Percentiles rank a stretch among this genome's conserved stretches.
phyloP scores from a whole-genome alignment of 345 rosid species.

The Linum trigynum region DNA sequence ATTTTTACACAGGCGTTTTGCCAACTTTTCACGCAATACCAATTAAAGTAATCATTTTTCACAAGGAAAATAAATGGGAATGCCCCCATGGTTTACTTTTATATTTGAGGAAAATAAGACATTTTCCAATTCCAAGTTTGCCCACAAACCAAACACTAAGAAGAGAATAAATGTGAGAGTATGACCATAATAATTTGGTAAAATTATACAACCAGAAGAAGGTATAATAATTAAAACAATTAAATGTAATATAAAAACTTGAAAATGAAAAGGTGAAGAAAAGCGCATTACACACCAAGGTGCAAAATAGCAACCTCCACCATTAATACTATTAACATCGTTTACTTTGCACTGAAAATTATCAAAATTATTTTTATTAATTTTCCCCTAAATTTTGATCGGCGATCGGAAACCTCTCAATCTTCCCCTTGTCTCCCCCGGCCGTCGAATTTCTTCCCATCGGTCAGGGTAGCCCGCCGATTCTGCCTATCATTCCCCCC shows the following conservation, averaged over 20 bases:
- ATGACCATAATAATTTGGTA: not conserved
- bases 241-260: not conserved
- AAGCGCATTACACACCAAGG: slow-evolving; percentile 22
- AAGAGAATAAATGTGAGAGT: not conserved
- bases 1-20: not conserved
- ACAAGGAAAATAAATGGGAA: not conserved
- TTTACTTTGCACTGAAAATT: slow-evolving; percentile 34
- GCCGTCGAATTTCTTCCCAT: slow-evolving; percentile 7
- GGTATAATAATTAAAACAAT: no score
- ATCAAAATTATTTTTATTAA: slow-evolving; percentile 14
- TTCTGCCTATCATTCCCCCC: not conserved
- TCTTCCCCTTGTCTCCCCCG: slow-evolving; percentile 27
- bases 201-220: no score
- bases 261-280: no score
- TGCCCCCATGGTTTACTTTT: not conserved
- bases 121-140: not conserved
- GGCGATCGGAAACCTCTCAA: slow-evolving; percentile 38
- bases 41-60: not conserved
- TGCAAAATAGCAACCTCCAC: slow-evolving; percentile 25
- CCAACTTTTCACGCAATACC: not conserved
- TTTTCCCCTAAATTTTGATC: slow-evolving; percentile 23
- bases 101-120: not conserved
- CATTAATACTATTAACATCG: slow-evolving; percentile 44
- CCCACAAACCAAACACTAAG: not conserved
- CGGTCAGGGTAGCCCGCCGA: not conserved